These are phyloP conservation scores for Lumnitzera racemosa DNA, from an alignment of 345 rosid species.

Conservation along the genomic window DNA sequence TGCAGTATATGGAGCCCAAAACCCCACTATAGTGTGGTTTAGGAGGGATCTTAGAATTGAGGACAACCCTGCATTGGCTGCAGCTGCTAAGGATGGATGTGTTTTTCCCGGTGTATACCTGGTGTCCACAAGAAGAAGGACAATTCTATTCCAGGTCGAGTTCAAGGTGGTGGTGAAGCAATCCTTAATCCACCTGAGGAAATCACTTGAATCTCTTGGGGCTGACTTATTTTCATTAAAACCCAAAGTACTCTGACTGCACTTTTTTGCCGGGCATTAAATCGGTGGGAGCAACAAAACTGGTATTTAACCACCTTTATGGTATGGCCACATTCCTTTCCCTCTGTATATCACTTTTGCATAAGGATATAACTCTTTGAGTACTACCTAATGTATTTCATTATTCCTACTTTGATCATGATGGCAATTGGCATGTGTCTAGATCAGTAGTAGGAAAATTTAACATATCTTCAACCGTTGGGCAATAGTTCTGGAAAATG, in stretches of 20 bases:
- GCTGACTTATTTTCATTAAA: conserved; percentile 65
- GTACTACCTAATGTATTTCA: no score
- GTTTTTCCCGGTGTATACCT: conserved; percentile 75
- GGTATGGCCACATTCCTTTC: conserved; percentile 38
- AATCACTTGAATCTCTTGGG: conserved; percentile 71
- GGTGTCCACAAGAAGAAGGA: conserved; percentile 93
- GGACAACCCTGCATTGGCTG: conserved; percentile 96
- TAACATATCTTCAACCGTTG: no score
- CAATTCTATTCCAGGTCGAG: conserved; percentile 89
- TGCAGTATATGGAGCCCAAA: conserved; percentile 27
- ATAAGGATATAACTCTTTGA: no score
- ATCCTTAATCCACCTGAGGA: conserved; percentile 57
- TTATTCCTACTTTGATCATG: no score
- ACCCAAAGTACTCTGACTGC: conserved; percentile 56
- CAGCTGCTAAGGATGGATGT: conserved; percentile 71
- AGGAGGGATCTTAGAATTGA: conserved; percentile 94
- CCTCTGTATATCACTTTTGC: neutral
- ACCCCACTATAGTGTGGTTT: conserved; percentile 90
- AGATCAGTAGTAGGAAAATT: no score
- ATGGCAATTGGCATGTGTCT: no score
- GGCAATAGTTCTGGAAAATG: no score
- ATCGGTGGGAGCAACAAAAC: conserved; percentile 55
- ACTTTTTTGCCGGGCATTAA: conserved; percentile 61
- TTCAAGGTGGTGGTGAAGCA: conserved; percentile 99
- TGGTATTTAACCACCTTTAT: conserved; percentile 81